A percentile compares a stretch with the other conserved stretches of the same genome.
Evolutionary conservation across 1,139 yeast genomes (phyloP).

Genomic region (Candida sojae): DNA sequence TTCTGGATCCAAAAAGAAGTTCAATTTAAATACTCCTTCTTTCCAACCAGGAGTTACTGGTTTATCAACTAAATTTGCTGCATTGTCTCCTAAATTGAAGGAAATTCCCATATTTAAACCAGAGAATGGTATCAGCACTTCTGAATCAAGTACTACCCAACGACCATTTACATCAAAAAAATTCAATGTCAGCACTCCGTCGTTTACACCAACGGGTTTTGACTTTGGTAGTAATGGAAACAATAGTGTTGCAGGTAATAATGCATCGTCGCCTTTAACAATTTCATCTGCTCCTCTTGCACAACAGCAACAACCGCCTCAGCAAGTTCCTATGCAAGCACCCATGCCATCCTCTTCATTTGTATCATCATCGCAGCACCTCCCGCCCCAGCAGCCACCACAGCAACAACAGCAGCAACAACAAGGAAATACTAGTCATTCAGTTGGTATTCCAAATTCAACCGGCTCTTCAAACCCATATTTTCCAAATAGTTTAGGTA

Average conservation of each 20-base stretch:
- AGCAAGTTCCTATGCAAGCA: neutral
- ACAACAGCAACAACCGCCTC: neutral
- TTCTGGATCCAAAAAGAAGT: slow-evolving; percentile 37
- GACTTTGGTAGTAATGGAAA: slow-evolving; percentile 7
- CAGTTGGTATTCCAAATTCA: neutral
- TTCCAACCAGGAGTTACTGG: slow-evolving; percentile 52
- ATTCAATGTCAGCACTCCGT: slow-evolving; percentile 33
- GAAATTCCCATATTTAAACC: slow-evolving; percentile 63
- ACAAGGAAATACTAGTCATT: neutral
- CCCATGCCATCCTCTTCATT: slow-evolving; percentile 1
- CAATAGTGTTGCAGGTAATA: neutral
- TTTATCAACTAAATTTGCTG: slow-evolving; percentile 44
- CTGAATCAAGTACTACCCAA: slow-evolving; percentile 3
- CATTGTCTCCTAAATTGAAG: slow-evolving; percentile 55
- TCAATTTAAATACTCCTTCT: slow-evolving; percentile 66
- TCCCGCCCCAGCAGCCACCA: neutral
- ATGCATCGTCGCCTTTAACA: slow-evolving; percentile 3
- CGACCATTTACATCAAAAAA: slow-evolving; percentile 20
- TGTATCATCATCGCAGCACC: slow-evolving; percentile 1
- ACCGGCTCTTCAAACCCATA: slow-evolving; percentile 1
- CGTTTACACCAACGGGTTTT: slow-evolving; percentile 32
- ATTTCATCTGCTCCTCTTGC: slow-evolving; percentile 3
- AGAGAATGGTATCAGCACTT: slow-evolving; percentile 10
- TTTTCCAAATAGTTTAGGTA: neutral
- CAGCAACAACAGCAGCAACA: neutral